These are phyloP conservation scores for Aspergillus vadensis DNA, from an alignment of 2,329 filamentous ascomycete species.

Conservation along the genomic window DNA sequence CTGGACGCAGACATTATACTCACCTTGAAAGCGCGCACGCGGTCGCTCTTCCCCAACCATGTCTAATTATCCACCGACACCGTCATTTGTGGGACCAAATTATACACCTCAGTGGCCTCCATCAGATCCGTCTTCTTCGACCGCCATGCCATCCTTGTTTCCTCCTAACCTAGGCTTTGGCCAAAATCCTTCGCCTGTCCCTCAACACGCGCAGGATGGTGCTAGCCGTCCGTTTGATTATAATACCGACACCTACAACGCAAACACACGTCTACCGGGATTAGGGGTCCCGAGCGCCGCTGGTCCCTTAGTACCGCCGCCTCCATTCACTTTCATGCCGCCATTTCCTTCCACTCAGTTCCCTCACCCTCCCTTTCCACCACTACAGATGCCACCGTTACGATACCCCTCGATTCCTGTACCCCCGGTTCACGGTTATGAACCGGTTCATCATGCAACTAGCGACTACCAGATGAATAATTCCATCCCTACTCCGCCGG, in stretches of 20 bases:
- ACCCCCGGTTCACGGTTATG: constrained; percentile 19
- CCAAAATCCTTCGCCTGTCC: constrained; percentile 26
- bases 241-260: constrained; percentile 29
- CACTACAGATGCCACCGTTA: constrained; percentile 28
- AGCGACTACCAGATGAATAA: constrained; percentile 14
- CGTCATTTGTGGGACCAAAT: constrained; percentile 44
- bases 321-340: constrained; percentile 33
- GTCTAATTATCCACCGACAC: constrained; percentile 52
- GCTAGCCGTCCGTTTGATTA: constrained; percentile 21
- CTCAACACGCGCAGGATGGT: constrained; percentile 24
- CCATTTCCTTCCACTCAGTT: constrained; percentile 38
- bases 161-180: constrained; percentile 28
- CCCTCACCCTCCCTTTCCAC: constrained; percentile 36
- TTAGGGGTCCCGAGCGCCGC: constrained; percentile 26
- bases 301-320: constrained; percentile 28
- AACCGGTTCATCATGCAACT: constrained; percentile 11
- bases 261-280: constrained; percentile 35
- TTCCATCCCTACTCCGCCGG: constrained; percentile 11
- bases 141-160: constrained; percentile 27
- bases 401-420: constrained; percentile 26
- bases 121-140: constrained; percentile 27
- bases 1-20: background rate
- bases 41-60: constrained; percentile 32
- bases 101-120: constrained; percentile 43
- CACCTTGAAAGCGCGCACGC: background rate